Conservation (phyloP, 257 asterid species). For the Salvia miltiorrhiza region DNA sequence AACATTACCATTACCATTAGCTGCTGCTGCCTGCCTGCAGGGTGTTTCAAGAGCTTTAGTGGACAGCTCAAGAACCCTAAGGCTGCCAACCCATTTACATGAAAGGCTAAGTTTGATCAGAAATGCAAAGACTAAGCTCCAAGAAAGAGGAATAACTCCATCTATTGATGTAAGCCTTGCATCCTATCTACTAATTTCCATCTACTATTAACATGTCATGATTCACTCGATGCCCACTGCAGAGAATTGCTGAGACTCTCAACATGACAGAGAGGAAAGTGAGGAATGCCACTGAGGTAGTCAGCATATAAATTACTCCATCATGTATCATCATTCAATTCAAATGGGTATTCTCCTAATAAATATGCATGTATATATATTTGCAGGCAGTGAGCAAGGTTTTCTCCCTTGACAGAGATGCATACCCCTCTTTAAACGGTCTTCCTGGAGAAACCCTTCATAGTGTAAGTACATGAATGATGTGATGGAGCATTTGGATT, state of each 20-base stretch:
- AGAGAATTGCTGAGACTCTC: constrained; percentile 85
- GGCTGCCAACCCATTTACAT: constrained; percentile 82
- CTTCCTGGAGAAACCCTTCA: constrained; percentile 87
- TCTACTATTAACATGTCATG: background rate
- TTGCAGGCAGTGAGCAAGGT: constrained; percentile 82
- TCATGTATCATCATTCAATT: background rate
- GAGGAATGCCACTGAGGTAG: constrained; percentile 96
- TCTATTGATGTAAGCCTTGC: constrained; percentile 27
- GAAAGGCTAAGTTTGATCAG: constrained; percentile 80
- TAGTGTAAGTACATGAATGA: constrained; percentile 49
- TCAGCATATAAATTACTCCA: background rate
- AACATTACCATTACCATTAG: background rate
- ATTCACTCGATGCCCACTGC: constrained; percentile 27
- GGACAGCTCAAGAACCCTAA: constrained; percentile 77
- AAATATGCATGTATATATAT: background rate
- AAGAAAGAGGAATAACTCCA: constrained; percentile 81
- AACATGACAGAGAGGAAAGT: constrained; percentile 89
- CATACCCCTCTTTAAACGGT: constrained; percentile 84
- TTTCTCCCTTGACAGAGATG: constrained; percentile 86
- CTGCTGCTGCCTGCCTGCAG: constrained; percentile 32
- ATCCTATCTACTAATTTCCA: background rate
- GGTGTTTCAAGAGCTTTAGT: constrained; percentile 90
- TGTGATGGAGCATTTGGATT: background rate
- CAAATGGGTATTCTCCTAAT: constrained; percentile 7
- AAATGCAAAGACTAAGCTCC: constrained; percentile 75